A percentile compares a stretch with the other conserved stretches of the same genome.
Evolutionary conservation across 1,284 basidiomycete species (phyloP).

Genomic region (Rhodotorula sp.): DNA sequence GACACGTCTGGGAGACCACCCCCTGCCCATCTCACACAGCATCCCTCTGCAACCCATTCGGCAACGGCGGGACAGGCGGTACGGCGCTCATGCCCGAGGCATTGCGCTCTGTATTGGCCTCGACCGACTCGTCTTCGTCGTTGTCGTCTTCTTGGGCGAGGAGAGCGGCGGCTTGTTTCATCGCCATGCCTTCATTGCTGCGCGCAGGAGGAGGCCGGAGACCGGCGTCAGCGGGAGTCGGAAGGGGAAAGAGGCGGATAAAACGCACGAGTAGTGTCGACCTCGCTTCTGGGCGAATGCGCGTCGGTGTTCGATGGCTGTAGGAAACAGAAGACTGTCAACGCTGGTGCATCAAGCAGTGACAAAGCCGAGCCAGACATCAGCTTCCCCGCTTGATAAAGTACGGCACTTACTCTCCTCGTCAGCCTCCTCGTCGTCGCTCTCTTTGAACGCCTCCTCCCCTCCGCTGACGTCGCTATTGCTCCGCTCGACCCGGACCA

Average conservation of each 20-base stretch:
- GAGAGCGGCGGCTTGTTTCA: conserved; percentile 34
- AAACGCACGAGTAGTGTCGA: conserved; percentile 37
- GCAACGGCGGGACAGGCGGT: conserved; percentile 15
- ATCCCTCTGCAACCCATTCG: conserved; percentile 12
- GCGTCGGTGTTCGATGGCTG: conserved; percentile 38
- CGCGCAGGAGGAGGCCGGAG: background rate
- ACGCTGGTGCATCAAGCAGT: too few relatives aligned
- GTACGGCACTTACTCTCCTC: conserved; percentile 39
- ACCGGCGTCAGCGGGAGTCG: too few relatives aligned
- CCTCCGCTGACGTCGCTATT: conserved; percentile 13
- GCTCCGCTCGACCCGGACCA: conserved; percentile 40
- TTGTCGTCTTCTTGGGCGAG: conserved; percentile 26
- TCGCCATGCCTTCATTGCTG: conserved; percentile 10
- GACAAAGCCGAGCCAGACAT: background rate
- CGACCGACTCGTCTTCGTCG: background rate
- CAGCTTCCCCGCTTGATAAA: background rate
- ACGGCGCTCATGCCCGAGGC: conserved; percentile 7
- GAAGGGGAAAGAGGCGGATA: too few relatives aligned
- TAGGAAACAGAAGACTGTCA: too few relatives aligned
- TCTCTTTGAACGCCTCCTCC: conserved; percentile 13
- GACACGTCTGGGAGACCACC: too few relatives aligned
- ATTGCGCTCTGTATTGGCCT: conserved; percentile 8
- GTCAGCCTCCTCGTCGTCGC: conserved; percentile 36
- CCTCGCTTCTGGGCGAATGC: conserved; percentile 33
- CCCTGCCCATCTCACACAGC: too few relatives aligned